Percentiles rank a stretch among this genome's conserved stretches.
These are phyloP conservation scores for Pestalotiopsis sp. DNA, from an alignment of 2,329 filamentous ascomycete genomes.

Conservation along the genomic window DNA sequence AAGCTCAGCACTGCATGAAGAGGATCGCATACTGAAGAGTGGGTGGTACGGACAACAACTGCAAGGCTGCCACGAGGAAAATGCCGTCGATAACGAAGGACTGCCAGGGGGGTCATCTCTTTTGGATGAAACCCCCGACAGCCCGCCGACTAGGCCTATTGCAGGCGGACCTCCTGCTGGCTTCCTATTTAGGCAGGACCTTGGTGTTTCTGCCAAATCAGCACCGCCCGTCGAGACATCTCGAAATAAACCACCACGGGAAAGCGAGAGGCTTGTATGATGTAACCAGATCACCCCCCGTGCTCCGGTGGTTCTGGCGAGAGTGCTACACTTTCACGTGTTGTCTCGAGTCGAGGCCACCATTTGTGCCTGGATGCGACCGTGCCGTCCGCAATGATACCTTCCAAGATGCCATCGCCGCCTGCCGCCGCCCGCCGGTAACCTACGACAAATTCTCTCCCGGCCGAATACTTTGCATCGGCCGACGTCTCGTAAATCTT, in stretches of 20 bases:
- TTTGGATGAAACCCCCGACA: background rate
- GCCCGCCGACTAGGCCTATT: background rate
- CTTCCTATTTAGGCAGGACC: constrained; percentile 4
- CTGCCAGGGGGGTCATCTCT: background rate
- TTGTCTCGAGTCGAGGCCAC: background rate
- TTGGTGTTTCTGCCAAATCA: constrained; percentile 3
- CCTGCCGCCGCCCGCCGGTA: background rate
- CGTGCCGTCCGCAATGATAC: background rate
- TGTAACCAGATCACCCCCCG: background rate
- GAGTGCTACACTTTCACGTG: background rate
- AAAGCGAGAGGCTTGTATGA: background rate
- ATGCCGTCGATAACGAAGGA: background rate
- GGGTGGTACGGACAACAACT: background rate
- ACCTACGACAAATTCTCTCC: background rate
- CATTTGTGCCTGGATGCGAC: background rate
- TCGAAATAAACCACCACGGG: background rate
- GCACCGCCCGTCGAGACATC: background rate
- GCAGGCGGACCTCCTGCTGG: background rate
- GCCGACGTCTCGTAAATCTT: background rate
- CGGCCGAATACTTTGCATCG: background rate
- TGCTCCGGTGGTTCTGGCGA: background rate
- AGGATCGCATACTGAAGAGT: background rate
- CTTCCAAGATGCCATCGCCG: background rate
- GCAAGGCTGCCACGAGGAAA: background rate
- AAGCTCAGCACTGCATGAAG: background rate